Base-by-base conservation (phyloP, 495 filamentous ascomycete species). In the Coniosporium apollinis region DNA sequence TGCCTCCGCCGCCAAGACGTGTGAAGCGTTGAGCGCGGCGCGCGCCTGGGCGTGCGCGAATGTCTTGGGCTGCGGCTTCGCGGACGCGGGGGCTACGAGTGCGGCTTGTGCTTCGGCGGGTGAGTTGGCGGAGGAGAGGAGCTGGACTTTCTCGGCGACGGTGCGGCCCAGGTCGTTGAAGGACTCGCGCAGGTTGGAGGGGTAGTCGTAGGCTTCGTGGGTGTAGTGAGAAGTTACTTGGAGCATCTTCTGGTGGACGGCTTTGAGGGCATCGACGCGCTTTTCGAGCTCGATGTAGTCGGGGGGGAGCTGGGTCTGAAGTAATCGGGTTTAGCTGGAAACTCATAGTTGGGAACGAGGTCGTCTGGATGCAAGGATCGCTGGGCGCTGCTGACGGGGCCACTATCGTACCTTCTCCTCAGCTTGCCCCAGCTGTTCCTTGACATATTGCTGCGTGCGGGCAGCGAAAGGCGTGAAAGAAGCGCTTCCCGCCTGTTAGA, bases 211-310 rank as follows among this genome's bases (percentile, higher is more conserved):
- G 48, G 86, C 71, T 70, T 97, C 89, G 59, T 86, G 76, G 19
- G 82, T 74, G 63, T 94, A 97, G 65, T 94, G 87, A 36, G 83
- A 85, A 42, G 89, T 96, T 53, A 94, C 91, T 37, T 81, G 72
- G 29, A 97, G 73, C 61, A 97, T 77, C 67, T 93, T 89, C 63
- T 92, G 83, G 54, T 97, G 89, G 25, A 89, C 87, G 49, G 80
- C 76, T 69, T 92, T 96, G 52, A 97, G 66, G 41, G 89, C 89
- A 74, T 97, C 89, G 54, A 97, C 83, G 44, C 91, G 76, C 68
- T 94, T 94, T 74, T 97, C 89, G 34, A 97, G 81, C 60, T 96
- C 85, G 51, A 94, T 78, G 58, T 96, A 97, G 54, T 96, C 91
- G 49, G 86, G 75, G 13, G 91, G 91, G 19, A 96, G 83, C 59